Evolutionary conservation across 805 yeast species (phyloP).

Genomic region (Metahyphopichia silvanorum): DNA sequence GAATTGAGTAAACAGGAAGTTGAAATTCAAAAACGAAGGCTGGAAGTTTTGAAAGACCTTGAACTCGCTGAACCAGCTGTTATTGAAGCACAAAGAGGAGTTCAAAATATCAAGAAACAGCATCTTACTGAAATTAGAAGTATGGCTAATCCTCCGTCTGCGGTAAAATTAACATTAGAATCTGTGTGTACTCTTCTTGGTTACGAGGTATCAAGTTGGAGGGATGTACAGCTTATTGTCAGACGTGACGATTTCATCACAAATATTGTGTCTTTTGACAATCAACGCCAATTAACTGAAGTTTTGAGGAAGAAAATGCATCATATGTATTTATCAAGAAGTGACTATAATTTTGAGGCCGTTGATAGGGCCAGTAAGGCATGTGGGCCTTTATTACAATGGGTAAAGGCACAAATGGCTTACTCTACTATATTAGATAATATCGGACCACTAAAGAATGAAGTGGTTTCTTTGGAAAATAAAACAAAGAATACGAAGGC

Average conservation of each 20-base stretch:
- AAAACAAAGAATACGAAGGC: slow-evolving; percentile 62
- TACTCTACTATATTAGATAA: slow-evolving; percentile 67
- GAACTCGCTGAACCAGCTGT: slow-evolving; percentile 81
- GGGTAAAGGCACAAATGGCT: slow-evolving; percentile 90
- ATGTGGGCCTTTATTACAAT: slow-evolving; percentile 84
- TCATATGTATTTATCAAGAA: slow-evolving; percentile 53
- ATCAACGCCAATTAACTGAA: slow-evolving; percentile 52
- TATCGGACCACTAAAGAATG: slow-evolving; percentile 70
- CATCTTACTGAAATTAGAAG: slow-evolving; percentile 87
- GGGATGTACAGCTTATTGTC: slow-evolving; percentile 77
- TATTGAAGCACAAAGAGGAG: slow-evolving; percentile 80
- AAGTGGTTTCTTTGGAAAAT: slow-evolving; percentile 57
- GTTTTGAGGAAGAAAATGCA: slow-evolving; percentile 58
- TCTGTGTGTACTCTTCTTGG: slow-evolving; percentile 86
- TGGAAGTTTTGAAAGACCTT: slow-evolving; percentile 59
- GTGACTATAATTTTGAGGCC: slow-evolving; percentile 64
- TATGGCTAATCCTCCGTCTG: slow-evolving; percentile 86
- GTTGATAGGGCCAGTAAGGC: slow-evolving; percentile 92
- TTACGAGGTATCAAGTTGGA: slow-evolving; percentile 63
- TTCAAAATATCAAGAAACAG: slow-evolving; percentile 88
- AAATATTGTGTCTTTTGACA: slow-evolving; percentile 72
- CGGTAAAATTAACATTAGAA: slow-evolving; percentile 81
- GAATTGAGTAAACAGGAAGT: slow-evolving; percentile 66
- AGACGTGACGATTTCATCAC: slow-evolving; percentile 86
- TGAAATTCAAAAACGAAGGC: slow-evolving; percentile 53